Evolutionary conservation across 495 filamentous ascomycete genomes (phyloP).

Genomic region (Aspergillus hancockii): DNA sequence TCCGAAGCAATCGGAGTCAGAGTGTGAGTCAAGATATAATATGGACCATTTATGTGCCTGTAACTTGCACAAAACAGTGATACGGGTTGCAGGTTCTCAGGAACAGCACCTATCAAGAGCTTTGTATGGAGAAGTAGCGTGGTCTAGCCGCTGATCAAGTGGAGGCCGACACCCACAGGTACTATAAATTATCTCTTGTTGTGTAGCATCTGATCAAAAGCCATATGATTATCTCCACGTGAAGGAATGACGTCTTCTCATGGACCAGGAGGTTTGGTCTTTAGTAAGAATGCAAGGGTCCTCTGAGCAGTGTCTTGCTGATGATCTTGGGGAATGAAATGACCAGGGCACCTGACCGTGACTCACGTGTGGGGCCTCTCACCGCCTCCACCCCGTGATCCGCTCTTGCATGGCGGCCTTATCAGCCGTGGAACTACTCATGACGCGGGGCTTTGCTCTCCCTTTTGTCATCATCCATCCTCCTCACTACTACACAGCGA

Average conservation of each 20-base stretch:
- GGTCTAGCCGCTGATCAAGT: conserved; percentile 23
- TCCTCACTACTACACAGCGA: conserved; percentile 15
- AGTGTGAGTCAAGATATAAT: not conserved
- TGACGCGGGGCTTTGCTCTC: conserved; percentile 32
- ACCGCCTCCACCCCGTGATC: conserved; percentile 42
- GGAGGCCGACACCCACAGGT: conserved; percentile 18
- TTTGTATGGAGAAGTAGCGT: not conserved
- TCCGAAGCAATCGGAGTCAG: not conserved
- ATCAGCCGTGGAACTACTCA: conserved; percentile 22
- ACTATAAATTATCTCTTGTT: not conserved
- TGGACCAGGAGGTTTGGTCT: not conserved
- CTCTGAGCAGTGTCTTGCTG: not conserved
- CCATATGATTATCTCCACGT: not conserved
- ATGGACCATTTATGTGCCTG: not conserved
- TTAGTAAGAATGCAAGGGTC: not conserved
- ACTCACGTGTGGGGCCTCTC: conserved; percentile 31
- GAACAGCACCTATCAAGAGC: conserved; percentile 6
- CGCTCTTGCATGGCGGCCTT: conserved; percentile 19
- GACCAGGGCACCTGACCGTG: conserved; percentile 17
- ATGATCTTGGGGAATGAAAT: not conserved
- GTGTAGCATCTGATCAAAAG: not conserved
- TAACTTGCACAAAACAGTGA: not conserved
- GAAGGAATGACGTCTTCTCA: not conserved
- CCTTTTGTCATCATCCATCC: conserved; percentile 22
- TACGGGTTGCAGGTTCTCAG: conserved; percentile 3